These are phyloP conservation scores for Aspergillus melleus DNA, from an alignment of 2,329 filamentous ascomycete species.

Conservation along the genomic window DNA sequence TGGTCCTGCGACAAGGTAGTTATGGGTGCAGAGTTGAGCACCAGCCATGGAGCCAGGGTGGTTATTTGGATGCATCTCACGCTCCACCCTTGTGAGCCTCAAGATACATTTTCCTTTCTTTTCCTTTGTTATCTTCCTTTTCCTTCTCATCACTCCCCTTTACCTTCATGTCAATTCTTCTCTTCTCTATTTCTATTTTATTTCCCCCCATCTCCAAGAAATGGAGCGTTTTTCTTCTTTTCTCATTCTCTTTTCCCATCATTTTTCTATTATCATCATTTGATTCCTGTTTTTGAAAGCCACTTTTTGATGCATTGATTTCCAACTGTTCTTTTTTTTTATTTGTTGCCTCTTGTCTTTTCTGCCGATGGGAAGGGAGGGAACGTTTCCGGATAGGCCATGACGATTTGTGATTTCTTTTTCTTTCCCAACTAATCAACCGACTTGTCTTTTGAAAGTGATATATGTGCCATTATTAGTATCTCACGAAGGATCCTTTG, in stretches of 20 bases:
- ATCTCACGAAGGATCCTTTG: background rate
- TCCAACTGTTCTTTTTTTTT: conserved; percentile 8
- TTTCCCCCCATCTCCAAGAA: background rate
- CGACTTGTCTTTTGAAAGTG: conserved; percentile 17
- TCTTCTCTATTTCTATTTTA: conserved; percentile 8
- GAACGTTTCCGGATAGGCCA: conserved; percentile 28
- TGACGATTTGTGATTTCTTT: conserved; percentile 26
- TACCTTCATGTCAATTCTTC: conserved; percentile 1
- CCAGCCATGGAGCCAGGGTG: background rate
- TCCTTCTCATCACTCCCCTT: conserved; percentile 30
- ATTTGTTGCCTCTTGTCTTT: conserved; percentile 4
- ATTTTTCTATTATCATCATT: conserved; percentile 20
- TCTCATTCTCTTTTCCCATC: conserved; percentile 13
- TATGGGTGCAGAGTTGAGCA: background rate
- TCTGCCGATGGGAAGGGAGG: conserved; percentile 24
- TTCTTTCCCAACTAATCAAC: conserved; percentile 23
- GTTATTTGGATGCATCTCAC: background rate
- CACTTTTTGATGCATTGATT: conserved; percentile 24
- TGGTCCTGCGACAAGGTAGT: background rate
- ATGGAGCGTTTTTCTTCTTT: conserved; percentile 15
- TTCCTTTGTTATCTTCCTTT: conserved; percentile 28
- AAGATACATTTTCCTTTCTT: conserved; percentile 15
- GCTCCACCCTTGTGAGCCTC: background rate
- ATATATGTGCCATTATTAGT: conserved; percentile 17
- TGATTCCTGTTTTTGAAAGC: conserved; percentile 22